Conservation (phyloP, 2,329 filamentous ascomycete genomes). For the Exophiala aquamarina region DNA sequence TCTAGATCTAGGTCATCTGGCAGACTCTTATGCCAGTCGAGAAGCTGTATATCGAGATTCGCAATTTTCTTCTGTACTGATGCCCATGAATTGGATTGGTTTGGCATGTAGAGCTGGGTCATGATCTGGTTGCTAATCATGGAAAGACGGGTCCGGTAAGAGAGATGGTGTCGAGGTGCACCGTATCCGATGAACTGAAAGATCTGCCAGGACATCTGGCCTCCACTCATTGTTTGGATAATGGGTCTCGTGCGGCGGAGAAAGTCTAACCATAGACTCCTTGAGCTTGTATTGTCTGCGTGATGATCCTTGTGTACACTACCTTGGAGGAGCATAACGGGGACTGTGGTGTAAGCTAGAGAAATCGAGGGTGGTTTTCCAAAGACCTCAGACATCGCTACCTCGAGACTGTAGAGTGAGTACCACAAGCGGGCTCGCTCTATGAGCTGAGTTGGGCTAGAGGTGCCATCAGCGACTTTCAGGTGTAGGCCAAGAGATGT, state of each 20-base stretch:
- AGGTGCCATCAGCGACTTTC: conserved; percentile 13
- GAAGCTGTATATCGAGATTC: background rate
- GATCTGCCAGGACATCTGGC: conserved; percentile 15
- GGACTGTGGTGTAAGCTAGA: conserved; percentile 23
- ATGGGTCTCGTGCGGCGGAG: conserved; percentile 8
- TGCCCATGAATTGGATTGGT: background rate
- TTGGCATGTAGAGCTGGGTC: background rate
- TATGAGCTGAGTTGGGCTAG: conserved; percentile 18
- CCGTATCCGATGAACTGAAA: too few relatives aligned
- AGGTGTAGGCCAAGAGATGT: conserved; percentile 31
- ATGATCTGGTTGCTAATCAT: background rate
- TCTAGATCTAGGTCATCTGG: background rate
- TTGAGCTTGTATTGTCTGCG: background rate
- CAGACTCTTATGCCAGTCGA: conserved; percentile 1
- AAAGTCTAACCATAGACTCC: conserved; percentile 14
- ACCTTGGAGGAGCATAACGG: too few relatives aligned
- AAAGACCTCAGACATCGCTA: conserved; percentile 27
- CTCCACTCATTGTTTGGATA: conserved; percentile 16
- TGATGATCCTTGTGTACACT: background rate
- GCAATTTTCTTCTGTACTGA: background rate
- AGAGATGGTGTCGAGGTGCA: too few relatives aligned
- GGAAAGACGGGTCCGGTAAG: background rate
- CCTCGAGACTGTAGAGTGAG: conserved; percentile 28
- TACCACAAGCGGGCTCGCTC: conserved; percentile 28
- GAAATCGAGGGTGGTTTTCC: conserved; percentile 29